Evolutionary conservation across 2,329 filamentous ascomycete genomes (phyloP).

Genomic region (Fusarium phyllophilum): DNA sequence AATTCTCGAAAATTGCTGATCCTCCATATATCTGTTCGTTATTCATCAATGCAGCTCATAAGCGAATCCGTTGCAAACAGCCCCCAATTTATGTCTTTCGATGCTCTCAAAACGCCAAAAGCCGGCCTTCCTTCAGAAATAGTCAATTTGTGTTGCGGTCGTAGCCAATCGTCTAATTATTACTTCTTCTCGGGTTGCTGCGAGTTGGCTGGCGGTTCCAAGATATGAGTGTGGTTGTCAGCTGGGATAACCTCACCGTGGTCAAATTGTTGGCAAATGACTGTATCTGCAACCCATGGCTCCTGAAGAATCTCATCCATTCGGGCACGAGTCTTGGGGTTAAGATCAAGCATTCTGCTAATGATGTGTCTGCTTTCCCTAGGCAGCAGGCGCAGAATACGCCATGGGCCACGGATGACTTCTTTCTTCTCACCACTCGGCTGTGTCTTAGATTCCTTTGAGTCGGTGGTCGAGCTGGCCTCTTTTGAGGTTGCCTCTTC

Average conservation of each 20-base stretch:
- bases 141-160: slow-evolving; percentile 6
- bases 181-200: slow-evolving; percentile 47
- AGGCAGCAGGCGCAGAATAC: slow-evolving; percentile 85
- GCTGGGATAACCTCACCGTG: slow-evolving; percentile 76
- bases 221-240: slow-evolving; percentile 82
- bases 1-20: slow-evolving; percentile 34
- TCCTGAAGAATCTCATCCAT: slow-evolving; percentile 89
- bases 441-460: slow-evolving; percentile 36
- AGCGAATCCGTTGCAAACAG: slow-evolving; percentile 31
- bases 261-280: slow-evolving; percentile 83
- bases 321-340: slow-evolving; percentile 83
- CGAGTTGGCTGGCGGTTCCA: slow-evolving; percentile 73
- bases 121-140: slow-evolving; percentile 6
- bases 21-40: slow-evolving; percentile 41
- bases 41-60: slow-evolving; percentile 32
- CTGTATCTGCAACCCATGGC: slow-evolving; percentile 86
- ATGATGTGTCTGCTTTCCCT: slow-evolving; percentile 91
- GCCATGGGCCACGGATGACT: slow-evolving; percentile 91
- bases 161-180: slow-evolving; percentile 8
- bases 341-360: slow-evolving; percentile 89
- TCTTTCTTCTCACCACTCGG: slow-evolving; percentile 68
- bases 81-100: slow-evolving; percentile 27
- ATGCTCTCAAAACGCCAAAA: slow-evolving; percentile 41
- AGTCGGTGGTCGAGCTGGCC: slow-evolving; percentile 3
- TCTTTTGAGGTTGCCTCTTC: slow-evolving; percentile 27